Percentiles rank a stretch among this genome's conserved stretches.
These are phyloP conservation scores for Chamaenerion angustifolium DNA, from an alignment of 345 rosid species.

Conservation along the genomic window DNA sequence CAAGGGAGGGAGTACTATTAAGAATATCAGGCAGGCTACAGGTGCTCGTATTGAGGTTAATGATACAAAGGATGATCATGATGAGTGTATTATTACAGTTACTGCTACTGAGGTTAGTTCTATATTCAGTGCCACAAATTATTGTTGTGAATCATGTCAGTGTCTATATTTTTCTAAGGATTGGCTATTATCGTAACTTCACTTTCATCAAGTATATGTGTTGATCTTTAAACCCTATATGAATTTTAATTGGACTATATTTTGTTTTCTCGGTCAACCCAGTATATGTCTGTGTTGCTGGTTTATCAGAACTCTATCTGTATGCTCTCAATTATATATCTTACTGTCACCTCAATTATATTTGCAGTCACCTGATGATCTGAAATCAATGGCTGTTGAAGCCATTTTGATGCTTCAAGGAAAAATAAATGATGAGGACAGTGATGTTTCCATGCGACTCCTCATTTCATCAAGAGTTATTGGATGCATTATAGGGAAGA, in stretches of 20 bases:
- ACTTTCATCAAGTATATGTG: no score
- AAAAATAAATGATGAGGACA: conserved; percentile 72
- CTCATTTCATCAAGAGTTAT: conserved; percentile 83
- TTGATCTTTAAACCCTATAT: no score
- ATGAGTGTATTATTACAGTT: conserved; percentile 58
- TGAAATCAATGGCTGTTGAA: conserved; percentile 94
- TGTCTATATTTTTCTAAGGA: no score
- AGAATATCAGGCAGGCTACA: conserved; percentile 75
- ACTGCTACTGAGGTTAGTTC: conserved; percentile 50
- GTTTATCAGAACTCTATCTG: no score
- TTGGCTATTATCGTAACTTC: no score
- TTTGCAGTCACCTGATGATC: conserved; percentile 68
- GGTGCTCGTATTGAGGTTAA: conserved; percentile 83
- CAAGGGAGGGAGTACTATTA: conserved; percentile 81
- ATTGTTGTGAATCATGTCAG: no score
- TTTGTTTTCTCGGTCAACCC: no score
- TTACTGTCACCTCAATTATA: no score
- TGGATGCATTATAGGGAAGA: conserved; percentile 88
- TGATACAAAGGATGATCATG: conserved; percentile 55
- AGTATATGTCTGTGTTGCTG: no score
- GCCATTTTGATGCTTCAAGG: conserved; percentile 75
- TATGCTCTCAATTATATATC: neutral
- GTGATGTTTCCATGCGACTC: conserved; percentile 43
- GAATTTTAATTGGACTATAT: no score
- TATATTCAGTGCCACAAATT: neutral